These are phyloP conservation scores for Amanita polypyramis DNA, from an alignment of 768 basidiomycete genomes.

Conservation along the genomic window DNA sequence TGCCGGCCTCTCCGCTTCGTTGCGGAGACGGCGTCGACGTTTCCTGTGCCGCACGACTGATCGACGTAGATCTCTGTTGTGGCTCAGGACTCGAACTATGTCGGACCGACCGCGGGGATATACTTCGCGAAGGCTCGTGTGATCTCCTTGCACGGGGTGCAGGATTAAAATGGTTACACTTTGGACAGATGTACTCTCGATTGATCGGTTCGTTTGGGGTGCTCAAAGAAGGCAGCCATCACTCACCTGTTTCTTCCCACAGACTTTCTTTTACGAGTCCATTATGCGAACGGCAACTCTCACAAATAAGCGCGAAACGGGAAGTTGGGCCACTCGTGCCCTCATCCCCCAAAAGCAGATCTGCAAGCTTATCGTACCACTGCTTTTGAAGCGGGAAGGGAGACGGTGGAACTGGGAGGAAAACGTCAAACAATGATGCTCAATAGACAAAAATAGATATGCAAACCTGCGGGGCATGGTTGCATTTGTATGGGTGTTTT, in stretches of 20 bases:
- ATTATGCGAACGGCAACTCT: conserved; percentile 80
- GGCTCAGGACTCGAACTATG: conserved; percentile 4
- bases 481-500: conserved; percentile 16
- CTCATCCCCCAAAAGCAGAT: conserved; percentile 77
- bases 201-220: background rate
- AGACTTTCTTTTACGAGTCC: conserved; percentile 76
- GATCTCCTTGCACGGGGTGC: conserved; percentile 28
- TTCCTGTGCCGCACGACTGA: conserved; percentile 6
- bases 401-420: conserved; percentile 19
- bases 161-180: conserved; percentile 77
- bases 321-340: conserved; percentile 39
- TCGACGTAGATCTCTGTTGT: background rate
- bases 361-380: conserved; percentile 85
- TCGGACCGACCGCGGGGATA: conserved; percentile 1
- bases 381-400: conserved; percentile 47
- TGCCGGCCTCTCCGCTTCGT: conserved; percentile 13
- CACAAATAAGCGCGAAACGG: conserved; percentile 81
- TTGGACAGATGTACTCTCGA: conserved; percentile 77
- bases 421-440: conserved; percentile 3
- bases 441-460: background rate
- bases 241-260: conserved; percentile 79
- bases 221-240: background rate
- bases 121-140: conserved; percentile 9
- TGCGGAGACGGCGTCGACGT: conserved; percentile 13
- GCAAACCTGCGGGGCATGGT: conserved; percentile 20